Evolutionary conservation across 140 eudicot species (phyloP), one percentile per base, ranked within the genome.

Genomic region (Stevia rebaudiana): DNA sequence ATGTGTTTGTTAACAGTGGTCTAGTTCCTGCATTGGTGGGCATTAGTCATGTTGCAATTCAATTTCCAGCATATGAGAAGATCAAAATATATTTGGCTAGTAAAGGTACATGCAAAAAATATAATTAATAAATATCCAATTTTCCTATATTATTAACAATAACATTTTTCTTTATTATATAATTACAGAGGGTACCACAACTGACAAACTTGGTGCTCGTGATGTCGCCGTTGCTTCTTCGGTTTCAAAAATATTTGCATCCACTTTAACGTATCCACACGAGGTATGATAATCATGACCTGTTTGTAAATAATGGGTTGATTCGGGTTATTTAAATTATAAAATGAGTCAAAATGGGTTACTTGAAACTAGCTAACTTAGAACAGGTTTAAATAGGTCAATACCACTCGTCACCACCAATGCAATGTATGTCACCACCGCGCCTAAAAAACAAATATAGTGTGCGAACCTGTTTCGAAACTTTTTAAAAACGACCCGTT

Each of bases 1-100:
- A 7, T 24, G 10, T 61, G 39, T 63, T 17, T 48, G 16, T 72
- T 54, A 37, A 49, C 94, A 92, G 98, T 68, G 98, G 98, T 71
- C 83, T 92, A 43, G 86, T 92, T 64, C 98, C 98, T 69, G 98
- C 98, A 39, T 70, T 92, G 74, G 98, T 94, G 23, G 98, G 98
- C 69, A 79, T 88, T 35, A 92, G 90, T 82, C 98, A 92, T 72
- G 98, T 92, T 5, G 98, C 98, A 19, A 92, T 92, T 58, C 98
- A 92, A 42, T 92, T 92, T 74, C 98, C 98, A 22, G 79, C 81
- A 23, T 92, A 92, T 66, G 98, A 92, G 81, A 82, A 79, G 76
- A 84, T 92, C 56, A 92, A 92, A 82, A 15, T 70, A 61, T 92
- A 92, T 74, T 71, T 92, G 74, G 96, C 98, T 40, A 76, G 79